These are phyloP conservation scores for Leersia perrieri DNA, from an alignment of 176 grass and related monocot species.

Conservation along the genomic window DNA sequence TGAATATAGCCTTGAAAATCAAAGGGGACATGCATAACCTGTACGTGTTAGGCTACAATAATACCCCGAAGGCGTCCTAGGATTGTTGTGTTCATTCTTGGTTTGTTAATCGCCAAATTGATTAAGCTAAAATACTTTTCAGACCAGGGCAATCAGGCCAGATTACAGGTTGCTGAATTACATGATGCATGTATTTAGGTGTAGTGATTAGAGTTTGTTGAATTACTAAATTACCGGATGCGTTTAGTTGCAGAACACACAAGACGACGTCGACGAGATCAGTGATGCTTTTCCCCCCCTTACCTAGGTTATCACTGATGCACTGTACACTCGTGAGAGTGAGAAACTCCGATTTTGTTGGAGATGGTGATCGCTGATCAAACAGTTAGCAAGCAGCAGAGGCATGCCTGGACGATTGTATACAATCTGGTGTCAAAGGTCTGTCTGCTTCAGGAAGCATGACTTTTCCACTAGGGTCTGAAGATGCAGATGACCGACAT, in stretches of 20 bases:
- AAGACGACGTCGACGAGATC: background rate
- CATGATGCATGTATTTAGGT: background rate
- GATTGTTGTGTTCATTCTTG: conserved; percentile 5
- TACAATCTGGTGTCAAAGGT: conserved; percentile 9
- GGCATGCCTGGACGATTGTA: background rate
- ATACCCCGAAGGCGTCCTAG: conserved; percentile 5
- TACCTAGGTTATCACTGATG: too few species aligned
- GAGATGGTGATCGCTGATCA: background rate
- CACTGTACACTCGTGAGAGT: too few species aligned
- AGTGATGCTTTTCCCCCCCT: too few species aligned
- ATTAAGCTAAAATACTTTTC: too few species aligned
- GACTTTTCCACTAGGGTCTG: conserved; percentile 35
- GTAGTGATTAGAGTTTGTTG: background rate
- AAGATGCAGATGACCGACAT: conserved; percentile 39
- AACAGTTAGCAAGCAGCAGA: background rate
- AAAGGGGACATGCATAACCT: conserved; percentile 9
- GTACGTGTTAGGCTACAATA: conserved; percentile 24
- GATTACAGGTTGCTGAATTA: too few species aligned
- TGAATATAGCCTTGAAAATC: conserved; percentile 31
- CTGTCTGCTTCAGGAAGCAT: conserved; percentile 24
- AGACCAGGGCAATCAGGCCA: too few species aligned
- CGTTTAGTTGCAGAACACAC: background rate
- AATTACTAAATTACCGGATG: background rate
- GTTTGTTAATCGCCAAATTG: too few species aligned
- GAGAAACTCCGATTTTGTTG: conserved; percentile 19